Evolutionary conservation across 1,284 basidiomycete genomes (phyloP).

Genomic region (Veloporphyrellus conicus): DNA sequence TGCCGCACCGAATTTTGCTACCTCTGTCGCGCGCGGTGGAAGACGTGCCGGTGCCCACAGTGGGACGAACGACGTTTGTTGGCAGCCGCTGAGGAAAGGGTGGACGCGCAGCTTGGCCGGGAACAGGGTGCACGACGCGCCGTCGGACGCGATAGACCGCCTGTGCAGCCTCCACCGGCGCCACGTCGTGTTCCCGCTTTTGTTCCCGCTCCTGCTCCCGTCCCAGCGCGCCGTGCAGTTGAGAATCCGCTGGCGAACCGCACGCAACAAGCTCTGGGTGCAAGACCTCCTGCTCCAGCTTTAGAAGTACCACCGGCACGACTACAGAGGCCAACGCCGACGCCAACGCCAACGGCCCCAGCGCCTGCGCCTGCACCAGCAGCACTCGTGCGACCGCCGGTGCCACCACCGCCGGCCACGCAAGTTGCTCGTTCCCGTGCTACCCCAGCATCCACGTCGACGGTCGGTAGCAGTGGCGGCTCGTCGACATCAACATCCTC

Average conservation of each 20-base stretch:
- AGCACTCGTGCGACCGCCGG: too few relatives aligned
- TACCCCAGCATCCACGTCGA: too few relatives aligned
- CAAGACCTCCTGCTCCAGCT: too few relatives aligned
- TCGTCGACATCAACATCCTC: neutral
- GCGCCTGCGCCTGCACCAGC: neutral
- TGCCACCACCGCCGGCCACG: too few relatives aligned
- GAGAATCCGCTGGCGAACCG: neutral
- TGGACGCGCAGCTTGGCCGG: constrained; percentile 24
- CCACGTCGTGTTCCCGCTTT: neutral
- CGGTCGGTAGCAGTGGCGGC: too few relatives aligned
- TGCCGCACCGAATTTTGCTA: constrained; percentile 47
- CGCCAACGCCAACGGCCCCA: too few relatives aligned
- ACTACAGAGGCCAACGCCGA: neutral
- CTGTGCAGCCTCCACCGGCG: neutral
- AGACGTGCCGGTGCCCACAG: constrained; percentile 39
- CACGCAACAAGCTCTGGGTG: neutral
- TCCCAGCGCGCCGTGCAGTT: neutral
- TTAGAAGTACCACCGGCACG: neutral
- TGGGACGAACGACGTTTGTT: constrained; percentile 40
- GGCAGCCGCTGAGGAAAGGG: constrained; percentile 32
- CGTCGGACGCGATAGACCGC: too few relatives aligned
- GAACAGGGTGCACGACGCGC: constrained; percentile 13
- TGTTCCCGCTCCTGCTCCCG: neutral
- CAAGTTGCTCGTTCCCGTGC: too few relatives aligned
- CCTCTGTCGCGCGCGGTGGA: constrained; percentile 39